Percentiles rank a stretch among this genome's conserved stretches.
Evolutionary conservation across 768 basidiomycete genomes (phyloP).

Genomic region (Astraeus odoratus): DNA sequence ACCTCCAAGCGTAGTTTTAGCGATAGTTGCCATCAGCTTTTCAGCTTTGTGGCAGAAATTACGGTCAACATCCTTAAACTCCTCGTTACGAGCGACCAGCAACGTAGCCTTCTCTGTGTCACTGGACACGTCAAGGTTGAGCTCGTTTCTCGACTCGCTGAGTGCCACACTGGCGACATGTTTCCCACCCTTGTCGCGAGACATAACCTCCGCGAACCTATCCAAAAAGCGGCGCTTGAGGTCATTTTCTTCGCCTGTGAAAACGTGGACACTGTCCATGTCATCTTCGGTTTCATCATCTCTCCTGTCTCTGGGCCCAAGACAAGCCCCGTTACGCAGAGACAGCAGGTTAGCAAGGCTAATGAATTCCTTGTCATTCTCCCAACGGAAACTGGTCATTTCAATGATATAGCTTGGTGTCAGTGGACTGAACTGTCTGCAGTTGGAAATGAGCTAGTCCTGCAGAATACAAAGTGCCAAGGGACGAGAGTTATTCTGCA

Average conservation of each 20-base stretch:
- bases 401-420: too few species aligned
- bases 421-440: too few species aligned
- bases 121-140: neutral
- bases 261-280: neutral
- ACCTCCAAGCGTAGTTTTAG: neutral
- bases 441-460: too few species aligned
- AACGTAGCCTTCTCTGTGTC: neutral
- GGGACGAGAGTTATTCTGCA: too few species aligned
- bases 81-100: neutral
- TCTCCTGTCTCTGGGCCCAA: neutral
- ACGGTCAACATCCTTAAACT: neutral
- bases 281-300: neutral
- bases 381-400: neutral
- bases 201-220: conserved; percentile 1
- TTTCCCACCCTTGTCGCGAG: neutral
- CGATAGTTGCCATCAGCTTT: neutral
- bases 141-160: neutral
- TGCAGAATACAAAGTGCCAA: too few species aligned
- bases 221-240: conserved; percentile 2
- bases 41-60: neutral
- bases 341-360: neutral
- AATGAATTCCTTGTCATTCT: neutral
- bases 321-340: neutral
- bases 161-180: neutral
- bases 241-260: neutral